Percentiles rank a stretch among this genome's conserved stretches.
Conservation (phyloP, 768 basidiomycete genomes). For the Calocybe cyanea region DNA sequence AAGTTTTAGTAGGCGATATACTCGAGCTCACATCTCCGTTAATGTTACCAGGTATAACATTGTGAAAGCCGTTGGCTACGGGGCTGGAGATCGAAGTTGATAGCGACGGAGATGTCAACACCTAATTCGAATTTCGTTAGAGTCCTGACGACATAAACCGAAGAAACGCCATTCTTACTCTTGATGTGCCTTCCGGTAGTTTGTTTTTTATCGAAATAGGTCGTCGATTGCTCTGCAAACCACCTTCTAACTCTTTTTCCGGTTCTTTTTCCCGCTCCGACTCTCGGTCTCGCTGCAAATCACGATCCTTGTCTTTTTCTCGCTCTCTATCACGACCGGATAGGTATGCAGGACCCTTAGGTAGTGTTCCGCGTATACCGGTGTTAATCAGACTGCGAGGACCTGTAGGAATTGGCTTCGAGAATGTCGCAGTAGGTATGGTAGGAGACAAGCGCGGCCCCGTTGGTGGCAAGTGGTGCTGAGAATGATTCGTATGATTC, state of each 20-base stretch:
- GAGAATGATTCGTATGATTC: not conserved
- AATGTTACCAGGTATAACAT: no score
- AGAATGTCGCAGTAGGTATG: conserved; percentile 23
- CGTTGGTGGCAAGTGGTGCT: conserved; percentile 20
- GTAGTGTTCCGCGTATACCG: not conserved
- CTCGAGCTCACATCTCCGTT: no score
- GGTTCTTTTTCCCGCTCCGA: not conserved
- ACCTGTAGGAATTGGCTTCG: conserved; percentile 20
- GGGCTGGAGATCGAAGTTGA: no score
- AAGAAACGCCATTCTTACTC: conserved; percentile 22
- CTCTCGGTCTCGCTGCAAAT: conserved; percentile 1
- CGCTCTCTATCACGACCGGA: not conserved
- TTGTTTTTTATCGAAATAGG: conserved; percentile 37
- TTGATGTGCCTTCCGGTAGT: conserved; percentile 21
- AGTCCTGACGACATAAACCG: conserved; percentile 6
- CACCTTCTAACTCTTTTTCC: conserved; percentile 3
- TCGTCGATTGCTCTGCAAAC: conserved; percentile 26
- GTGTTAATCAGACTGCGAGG: conserved; percentile 19
- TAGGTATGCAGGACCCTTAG: not conserved
- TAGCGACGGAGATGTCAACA: no score
- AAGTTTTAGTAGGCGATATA: no score
- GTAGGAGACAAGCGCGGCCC: conserved; percentile 43
- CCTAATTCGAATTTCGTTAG: no score
- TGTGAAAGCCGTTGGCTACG: no score
- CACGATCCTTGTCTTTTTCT: not conserved